Conservation (phyloP, 2,329 filamentous ascomycete species). For the Sporothrix inflata region DNA sequence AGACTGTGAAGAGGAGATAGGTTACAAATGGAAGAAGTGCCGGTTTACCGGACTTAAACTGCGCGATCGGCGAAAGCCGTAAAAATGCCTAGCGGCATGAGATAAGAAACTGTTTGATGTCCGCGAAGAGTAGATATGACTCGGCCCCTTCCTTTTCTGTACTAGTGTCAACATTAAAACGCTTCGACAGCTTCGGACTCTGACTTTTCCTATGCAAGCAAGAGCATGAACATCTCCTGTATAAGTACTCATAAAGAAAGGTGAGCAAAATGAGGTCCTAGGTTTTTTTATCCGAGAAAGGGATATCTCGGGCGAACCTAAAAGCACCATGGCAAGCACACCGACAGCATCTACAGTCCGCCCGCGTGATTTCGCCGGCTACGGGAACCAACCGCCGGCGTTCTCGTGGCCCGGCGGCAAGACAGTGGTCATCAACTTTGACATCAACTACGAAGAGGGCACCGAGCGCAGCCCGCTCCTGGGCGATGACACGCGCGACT, state of each 20-base stretch:
- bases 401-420: conserved; percentile 27
- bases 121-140: not conserved
- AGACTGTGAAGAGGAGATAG: not conserved
- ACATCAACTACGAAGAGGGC: conserved; percentile 30
- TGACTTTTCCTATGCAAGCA: too few species aligned
- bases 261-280: too few species aligned
- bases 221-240: too few species aligned
- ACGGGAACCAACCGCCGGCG: conserved; percentile 12
- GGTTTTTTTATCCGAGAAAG: too few species aligned
- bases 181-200: too few species aligned
- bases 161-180: not conserved
- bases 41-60: not conserved
- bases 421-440: conserved; percentile 29
- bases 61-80: not conserved
- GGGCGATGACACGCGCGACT: conserved; percentile 25
- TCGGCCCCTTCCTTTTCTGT: not conserved
- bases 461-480: conserved; percentile 27
- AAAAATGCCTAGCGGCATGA: conserved; percentile 4
- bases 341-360: conserved; percentile 10
- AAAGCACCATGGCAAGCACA: not conserved
- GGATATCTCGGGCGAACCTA: too few species aligned
- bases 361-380: not conserved
- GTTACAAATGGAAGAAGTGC: not conserved
- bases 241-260: too few species aligned
- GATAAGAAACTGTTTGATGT: not conserved